Conservation (phyloP, 2,329 filamentous ascomycete species). For the Lachnellula occidentalis region DNA sequence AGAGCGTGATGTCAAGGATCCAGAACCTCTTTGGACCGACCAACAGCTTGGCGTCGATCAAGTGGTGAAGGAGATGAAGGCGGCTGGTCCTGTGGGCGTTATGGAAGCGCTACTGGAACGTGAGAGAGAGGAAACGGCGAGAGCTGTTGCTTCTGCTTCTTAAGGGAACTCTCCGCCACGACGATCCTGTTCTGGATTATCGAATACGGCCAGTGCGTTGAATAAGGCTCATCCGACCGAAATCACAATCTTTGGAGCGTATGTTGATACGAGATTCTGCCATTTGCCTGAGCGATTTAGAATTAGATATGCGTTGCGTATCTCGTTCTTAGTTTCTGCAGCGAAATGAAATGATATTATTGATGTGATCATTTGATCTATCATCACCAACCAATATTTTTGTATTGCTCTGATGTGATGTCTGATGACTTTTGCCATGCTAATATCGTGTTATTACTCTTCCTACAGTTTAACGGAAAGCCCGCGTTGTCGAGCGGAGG, state of each 20-base stretch:
- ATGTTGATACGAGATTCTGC: not conserved
- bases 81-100: conserved; percentile 39
- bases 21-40: conserved; percentile 84
- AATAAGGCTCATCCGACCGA: conserved; percentile 31
- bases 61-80: conserved; percentile 55
- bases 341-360: too few relatives aligned
- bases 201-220: not conserved
- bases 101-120: conserved; percentile 56
- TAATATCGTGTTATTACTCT: too few relatives aligned
- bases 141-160: conserved; percentile 31
- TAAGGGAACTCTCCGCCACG: conserved; percentile 15
- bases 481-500: too few relatives aligned
- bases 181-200: not conserved
- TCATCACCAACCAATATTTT: too few relatives aligned
- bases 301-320: too few relatives aligned
- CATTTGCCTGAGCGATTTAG: too few relatives aligned
- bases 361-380: too few relatives aligned
- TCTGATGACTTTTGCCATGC: too few relatives aligned
- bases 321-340: too few relatives aligned
- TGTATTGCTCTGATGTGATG: too few relatives aligned
- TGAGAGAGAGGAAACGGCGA: conserved; percentile 37
- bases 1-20: conserved; percentile 53
- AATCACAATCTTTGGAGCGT: conserved; percentile 32
- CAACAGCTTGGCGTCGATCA: conserved; percentile 75
- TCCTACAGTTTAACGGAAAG: too few relatives aligned